A percentile compares a stretch with the other conserved stretches of the same genome.
These are phyloP conservation scores for Umbelopsis sp. DNA, from an alignment of 192 early-diverging fungal species.

Conservation along the genomic window DNA sequence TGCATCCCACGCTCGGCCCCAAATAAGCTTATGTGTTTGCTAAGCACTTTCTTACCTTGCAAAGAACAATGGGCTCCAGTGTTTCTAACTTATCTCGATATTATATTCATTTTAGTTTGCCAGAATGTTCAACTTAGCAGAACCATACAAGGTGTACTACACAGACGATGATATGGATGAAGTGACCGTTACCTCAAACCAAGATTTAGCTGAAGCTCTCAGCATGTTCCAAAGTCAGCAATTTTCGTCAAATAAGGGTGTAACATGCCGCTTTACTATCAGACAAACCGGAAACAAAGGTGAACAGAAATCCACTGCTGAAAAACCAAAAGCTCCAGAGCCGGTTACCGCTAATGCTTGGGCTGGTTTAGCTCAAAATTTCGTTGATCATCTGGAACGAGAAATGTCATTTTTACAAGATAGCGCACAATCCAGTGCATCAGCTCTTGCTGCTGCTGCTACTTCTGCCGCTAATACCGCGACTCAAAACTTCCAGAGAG, in stretches of 20 bases:
- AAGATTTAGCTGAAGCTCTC: conserved; percentile 12
- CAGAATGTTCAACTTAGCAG: conserved; percentile 8
- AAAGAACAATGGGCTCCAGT: no score
- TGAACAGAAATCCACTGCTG: neutral
- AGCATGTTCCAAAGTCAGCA: conserved; percentile 9
- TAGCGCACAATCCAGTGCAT: conserved; percentile 8
- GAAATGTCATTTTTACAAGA: conserved; percentile 9
- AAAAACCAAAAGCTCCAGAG: neutral
- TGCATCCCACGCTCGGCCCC: neutral
- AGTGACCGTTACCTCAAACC: conserved; percentile 3
- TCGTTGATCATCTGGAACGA: conserved; percentile 12
- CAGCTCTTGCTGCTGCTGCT: conserved; percentile 5
- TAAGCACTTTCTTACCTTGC: no score
- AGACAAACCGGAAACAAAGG: neutral
- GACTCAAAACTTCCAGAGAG: neutral
- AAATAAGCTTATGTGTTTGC: no score
- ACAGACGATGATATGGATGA: neutral
- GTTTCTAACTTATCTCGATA: no score
- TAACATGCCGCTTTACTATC: conserved; percentile 6
- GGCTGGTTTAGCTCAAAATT: conserved; percentile 18
- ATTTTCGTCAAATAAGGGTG: neutral
- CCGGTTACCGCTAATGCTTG: neutral
- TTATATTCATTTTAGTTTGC: neutral
- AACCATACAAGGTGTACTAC: neutral
- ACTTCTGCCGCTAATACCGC: neutral